Evolutionary conservation across 495 filamentous ascomycete genomes (phyloP).

Genomic region (Aspergillus diversus): DNA sequence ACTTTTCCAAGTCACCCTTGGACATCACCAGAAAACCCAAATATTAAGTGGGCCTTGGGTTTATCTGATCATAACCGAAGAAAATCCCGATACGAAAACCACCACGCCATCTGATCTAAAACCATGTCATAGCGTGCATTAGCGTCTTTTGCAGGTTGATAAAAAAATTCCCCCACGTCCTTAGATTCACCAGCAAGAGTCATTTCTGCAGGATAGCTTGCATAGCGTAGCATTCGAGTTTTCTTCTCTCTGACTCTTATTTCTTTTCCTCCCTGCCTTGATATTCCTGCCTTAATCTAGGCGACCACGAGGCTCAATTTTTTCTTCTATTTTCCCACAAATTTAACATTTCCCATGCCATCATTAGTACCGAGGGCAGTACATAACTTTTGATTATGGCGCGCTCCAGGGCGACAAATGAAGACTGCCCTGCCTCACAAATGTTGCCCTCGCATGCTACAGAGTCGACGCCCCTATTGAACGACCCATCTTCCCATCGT

Average conservation of each 20-base stretch:
- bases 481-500: slow-evolving; percentile 7
- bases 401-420: slow-evolving; percentile 1
- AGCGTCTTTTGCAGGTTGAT: not conserved
- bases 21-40: no score
- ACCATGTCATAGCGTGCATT: slow-evolving; percentile 8
- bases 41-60: no score
- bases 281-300: no score
- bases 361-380: not conserved
- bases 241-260: not conserved
- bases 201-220: not conserved
- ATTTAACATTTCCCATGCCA: not conserved
- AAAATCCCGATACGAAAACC: not conserved
- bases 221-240: not conserved
- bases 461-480: slow-evolving; percentile 36
- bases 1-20: no score
- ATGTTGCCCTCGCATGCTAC: slow-evolving; percentile 11
- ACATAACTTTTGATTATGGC: slow-evolving; percentile 9
- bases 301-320: not conserved
- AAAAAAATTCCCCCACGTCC: not conserved
- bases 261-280: not conserved
- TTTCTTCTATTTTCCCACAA: not conserved
- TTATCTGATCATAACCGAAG: not conserved
- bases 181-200: not conserved
- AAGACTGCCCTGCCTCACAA: slow-evolving; percentile 2
- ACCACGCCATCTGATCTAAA: not conserved